Evolutionary conservation across 2,329 filamentous ascomycete species (phyloP).

Genomic region (Pseudogymnoascus sp.): DNA sequence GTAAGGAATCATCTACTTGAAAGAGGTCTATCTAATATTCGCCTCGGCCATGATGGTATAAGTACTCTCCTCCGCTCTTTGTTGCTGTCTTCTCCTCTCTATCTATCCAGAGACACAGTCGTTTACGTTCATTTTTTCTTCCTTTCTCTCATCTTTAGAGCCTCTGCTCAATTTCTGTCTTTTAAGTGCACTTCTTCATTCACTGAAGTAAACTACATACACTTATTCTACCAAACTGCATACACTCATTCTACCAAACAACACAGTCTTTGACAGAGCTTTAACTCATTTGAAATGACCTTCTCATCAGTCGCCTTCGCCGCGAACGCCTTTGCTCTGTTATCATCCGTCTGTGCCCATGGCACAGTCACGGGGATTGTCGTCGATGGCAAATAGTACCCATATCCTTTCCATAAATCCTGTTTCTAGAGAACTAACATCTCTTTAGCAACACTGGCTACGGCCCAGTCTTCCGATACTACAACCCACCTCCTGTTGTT

Average conservation of each 20-base stretch:
- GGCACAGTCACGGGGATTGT: slow-evolving; percentile 27
- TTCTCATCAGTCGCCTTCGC: slow-evolving; percentile 22
- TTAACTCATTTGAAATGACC: slow-evolving; percentile 19
- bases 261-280: slow-evolving; percentile 13
- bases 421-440: slow-evolving; percentile 2
- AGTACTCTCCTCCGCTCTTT: background rate
- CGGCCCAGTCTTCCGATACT: slow-evolving; percentile 25
- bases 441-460: slow-evolving; percentile 25
- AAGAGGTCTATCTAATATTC: background rate
- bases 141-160: background rate
- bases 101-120: background rate
- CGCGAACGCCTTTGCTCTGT: slow-evolving; percentile 18
- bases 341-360: slow-evolving; percentile 26
- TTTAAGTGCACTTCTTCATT: slow-evolving; percentile 18
- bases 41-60: background rate
- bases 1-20: background rate
- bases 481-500: slow-evolving; percentile 21
- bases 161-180: background rate
- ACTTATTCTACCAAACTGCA: no score
- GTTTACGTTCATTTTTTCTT: background rate
- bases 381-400: slow-evolving; percentile 24
- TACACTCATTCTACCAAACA: slow-evolving; percentile 13
- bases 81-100: background rate
- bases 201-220: slow-evolving; percentile 23
- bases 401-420: slow-evolving; percentile 7